Conservation (phyloP, 345 rosid genomes). For the Lepidium africanum region DNA sequence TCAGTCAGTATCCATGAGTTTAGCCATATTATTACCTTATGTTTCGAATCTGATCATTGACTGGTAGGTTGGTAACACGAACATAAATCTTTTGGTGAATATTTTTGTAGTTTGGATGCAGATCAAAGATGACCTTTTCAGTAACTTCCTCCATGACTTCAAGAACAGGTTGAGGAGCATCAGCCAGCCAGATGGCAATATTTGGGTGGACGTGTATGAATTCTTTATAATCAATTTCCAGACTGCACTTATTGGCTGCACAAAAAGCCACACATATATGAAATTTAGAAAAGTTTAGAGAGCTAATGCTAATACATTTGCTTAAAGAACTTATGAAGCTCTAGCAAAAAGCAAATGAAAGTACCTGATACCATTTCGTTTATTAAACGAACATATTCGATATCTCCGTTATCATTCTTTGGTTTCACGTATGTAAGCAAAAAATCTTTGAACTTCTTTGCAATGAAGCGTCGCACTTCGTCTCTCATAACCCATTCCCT, state of each 20-base stretch:
- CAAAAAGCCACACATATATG: not conserved
- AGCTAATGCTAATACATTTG: not conserved
- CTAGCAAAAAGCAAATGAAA: not conserved
- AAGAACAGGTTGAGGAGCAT: conserved; percentile 95
- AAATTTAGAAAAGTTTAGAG: not conserved
- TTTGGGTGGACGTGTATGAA: conserved; percentile 88
- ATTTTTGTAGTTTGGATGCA: conserved; percentile 82
- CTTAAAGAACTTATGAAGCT: not conserved
- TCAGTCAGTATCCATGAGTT: not conserved
- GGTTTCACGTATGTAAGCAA: conserved; percentile 68
- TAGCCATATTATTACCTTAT: conserved; percentile 46
- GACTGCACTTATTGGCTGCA: conserved; percentile 87
- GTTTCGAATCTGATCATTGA: conserved; percentile 91
- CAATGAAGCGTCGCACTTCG: conserved; percentile 91
- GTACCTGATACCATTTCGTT: conserved; percentile 92
- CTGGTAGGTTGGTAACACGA: conserved; percentile 80
- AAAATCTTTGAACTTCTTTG: conserved; percentile 83
- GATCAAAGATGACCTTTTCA: conserved; percentile 65
- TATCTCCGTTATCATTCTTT: conserved; percentile 56
- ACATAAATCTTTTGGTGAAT: conserved; percentile 86
- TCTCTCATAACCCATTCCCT: conserved; percentile 98
- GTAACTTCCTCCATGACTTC: conserved; percentile 97
- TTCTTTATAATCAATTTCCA: conserved; percentile 88
- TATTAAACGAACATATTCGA: conserved; percentile 70
- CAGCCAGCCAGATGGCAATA: conserved; percentile 96